Evolutionary conservation across 176 grass and related monocot genomes (phyloP), one percentile per base, ranked within the genome.

Genomic region (Tillandsia fasciculata): DNA sequence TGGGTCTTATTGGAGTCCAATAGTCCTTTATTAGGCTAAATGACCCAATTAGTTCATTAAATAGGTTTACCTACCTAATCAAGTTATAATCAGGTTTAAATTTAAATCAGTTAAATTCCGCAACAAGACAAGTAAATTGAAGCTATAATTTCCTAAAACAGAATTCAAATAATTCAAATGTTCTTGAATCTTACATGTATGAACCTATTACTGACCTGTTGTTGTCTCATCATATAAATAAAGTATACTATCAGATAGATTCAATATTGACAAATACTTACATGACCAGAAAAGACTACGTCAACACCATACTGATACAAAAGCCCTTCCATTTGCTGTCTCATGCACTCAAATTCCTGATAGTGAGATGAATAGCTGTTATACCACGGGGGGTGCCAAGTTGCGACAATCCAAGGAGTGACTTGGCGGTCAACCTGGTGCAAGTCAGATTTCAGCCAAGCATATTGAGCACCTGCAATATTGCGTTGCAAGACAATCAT

Each of bases 291-390:
- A 64, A 96, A 92, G 49, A 97, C 84, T 33, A 97, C 81, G 73
- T 97, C 93, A 9, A 96, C 84, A 10, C 68, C 52, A 70, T 85
- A 76, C 48, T 71, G 67, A 53, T 90, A 92, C 15, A 96, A 51
- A 72, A 92, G 86, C 3, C 15, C 78, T 82, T 97, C 93, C 89
- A 97, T 97, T 73, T 92, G 64, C 50, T 83, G 84, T 57, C 93
- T 84, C 93, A 96, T 96, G 77, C 93, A 96, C 67, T 96, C 93
- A 65, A 87, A 92, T 61, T 92, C 89, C 65, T 92, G 89, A 70
- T 92, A 97, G 83, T 97, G 86, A 10, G 93, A 90, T 14, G 83
- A 79, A 70, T 97, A 97, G 74, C 86, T 97, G 68, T 92, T 97
- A 64, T 97, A 97, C 93, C 93, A 97, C 26, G 93, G 93, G 10